phyloP scores from a whole-genome alignment of 345 rosid species.

The Ailanthus altissimus region DNA sequence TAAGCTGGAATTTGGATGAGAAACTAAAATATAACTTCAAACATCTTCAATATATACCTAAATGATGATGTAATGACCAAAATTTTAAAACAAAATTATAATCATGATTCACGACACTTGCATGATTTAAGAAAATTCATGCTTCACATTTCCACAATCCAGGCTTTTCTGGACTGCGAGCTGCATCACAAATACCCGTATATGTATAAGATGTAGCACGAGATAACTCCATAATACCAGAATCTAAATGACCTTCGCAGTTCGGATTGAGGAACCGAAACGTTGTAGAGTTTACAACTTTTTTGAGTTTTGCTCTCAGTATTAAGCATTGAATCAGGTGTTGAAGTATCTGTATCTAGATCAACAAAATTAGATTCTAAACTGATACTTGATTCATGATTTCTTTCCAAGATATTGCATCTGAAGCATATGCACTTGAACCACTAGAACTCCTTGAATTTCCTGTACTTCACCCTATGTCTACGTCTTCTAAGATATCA shows the following conservation, averaged over 20 bases:
- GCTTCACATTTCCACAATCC: conserved; percentile 70
- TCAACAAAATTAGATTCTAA: conserved; percentile 37
- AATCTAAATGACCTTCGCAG: conserved; percentile 1
- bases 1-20: too few relatives aligned
- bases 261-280: conserved; percentile 23
- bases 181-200: conserved; percentile 26
- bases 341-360: conserved; percentile 30
- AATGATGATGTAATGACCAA: background rate
- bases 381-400: conserved; percentile 29
- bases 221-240: conserved; percentile 23
- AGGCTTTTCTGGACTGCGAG: conserved; percentile 31
- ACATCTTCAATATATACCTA: background rate
- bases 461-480: conserved; percentile 26
- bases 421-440: conserved; percentile 17
- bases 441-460: conserved; percentile 23
- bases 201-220: conserved; percentile 27
- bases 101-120: conserved; percentile 38
- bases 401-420: conserved; percentile 44
- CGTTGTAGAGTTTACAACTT: conserved; percentile 34
- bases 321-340: conserved; percentile 18
- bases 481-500: conserved; percentile 34
- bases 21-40: background rate
- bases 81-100: background rate
- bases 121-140: conserved; percentile 80
- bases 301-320: conserved; percentile 34